These are phyloP conservation scores for Otatea glauca DNA, from an alignment of 176 grass and related monocot species.

Conservation along the genomic window DNA sequence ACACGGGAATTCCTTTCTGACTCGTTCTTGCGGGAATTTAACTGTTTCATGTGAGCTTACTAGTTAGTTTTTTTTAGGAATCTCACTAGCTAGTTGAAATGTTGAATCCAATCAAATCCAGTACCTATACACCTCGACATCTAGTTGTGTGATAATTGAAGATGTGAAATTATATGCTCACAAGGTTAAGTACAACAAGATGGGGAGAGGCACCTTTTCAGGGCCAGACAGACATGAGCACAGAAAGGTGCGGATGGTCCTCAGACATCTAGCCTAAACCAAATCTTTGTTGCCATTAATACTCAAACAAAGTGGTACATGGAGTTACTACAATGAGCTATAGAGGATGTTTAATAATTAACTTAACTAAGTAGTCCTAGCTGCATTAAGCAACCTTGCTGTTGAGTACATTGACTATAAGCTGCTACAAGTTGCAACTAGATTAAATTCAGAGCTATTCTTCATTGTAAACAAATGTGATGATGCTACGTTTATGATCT, in stretches of 20 bases:
- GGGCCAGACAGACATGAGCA: conserved; percentile 1
- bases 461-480: background rate
- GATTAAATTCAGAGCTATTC: background rate
- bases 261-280: background rate
- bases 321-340: background rate
- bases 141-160: background rate
- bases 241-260: conserved; percentile 26
- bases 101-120: background rate
- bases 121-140: background rate
- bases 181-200: background rate
- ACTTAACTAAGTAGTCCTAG: background rate
- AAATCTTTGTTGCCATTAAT: conserved; percentile 5
- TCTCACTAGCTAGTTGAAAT: too few species aligned
- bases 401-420: conserved; percentile 3
- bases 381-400: background rate
- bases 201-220: background rate
- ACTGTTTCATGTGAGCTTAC: background rate
- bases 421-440: background rate
- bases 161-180: background rate
- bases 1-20: background rate
- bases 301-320: background rate
- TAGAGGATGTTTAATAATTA: background rate
- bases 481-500: background rate
- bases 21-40: background rate
- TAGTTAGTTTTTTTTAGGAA: too few species aligned